Percentiles rank a stretch among this genome's conserved stretches.
Conservation (phyloP, 208 protist genomes). For the Trypanosoma boissoni region DNA sequence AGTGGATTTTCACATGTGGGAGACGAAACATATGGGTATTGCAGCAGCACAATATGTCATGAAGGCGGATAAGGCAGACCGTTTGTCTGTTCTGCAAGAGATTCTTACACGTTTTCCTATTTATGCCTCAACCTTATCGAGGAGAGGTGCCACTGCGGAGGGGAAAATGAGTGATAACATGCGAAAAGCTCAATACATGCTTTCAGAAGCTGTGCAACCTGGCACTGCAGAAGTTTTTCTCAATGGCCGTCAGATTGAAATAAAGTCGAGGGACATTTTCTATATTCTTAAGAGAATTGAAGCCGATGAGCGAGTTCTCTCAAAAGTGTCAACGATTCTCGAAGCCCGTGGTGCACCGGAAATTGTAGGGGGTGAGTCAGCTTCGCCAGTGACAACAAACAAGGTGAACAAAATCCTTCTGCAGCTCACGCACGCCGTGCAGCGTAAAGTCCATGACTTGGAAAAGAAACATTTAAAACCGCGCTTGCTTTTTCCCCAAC, state of each 20-base stretch:
- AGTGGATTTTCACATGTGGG: constrained; percentile 66
- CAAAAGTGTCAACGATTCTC: constrained; percentile 17
- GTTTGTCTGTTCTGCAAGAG: constrained; percentile 63
- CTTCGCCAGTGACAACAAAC: neutral
- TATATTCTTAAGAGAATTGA: constrained; percentile 42
- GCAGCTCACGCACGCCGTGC: no score
- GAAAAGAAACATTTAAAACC: no score
- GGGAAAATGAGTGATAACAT: constrained; percentile 18
- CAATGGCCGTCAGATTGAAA: constrained; percentile 37
- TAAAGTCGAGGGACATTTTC: constrained; percentile 39
- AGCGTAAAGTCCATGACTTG: no score
- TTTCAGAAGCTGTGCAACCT: constrained; percentile 16
- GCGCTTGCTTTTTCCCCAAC: constrained; percentile 25
- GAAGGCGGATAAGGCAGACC: constrained; percentile 35
- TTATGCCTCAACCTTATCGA: constrained; percentile 52
- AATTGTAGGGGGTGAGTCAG: neutral
- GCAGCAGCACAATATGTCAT: constrained; percentile 53
- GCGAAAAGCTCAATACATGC: constrained; percentile 12
- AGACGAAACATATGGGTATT: constrained; percentile 60
- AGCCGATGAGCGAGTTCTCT: constrained; percentile 29
- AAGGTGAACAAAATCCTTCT: neutral
- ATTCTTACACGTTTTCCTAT: constrained; percentile 88
- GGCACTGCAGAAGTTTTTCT: constrained; percentile 37
- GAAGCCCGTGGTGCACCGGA: constrained; percentile 2
- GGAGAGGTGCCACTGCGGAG: constrained; percentile 22